Evolutionary conservation across 352 stramenopile species (phyloP).

Genomic region (Phytophthora meadii): DNA sequence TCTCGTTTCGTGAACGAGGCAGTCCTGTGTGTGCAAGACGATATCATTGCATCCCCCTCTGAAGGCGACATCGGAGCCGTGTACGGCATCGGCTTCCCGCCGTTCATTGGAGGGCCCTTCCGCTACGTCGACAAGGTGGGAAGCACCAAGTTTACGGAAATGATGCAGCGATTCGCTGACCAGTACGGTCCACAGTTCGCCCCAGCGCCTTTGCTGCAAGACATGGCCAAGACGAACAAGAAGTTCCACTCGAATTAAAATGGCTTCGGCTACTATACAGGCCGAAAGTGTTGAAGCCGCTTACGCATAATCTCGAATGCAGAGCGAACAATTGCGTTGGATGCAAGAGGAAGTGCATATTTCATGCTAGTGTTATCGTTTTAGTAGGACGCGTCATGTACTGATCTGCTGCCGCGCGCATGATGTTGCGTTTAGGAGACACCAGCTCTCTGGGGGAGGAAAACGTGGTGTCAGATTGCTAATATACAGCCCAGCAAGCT

Average conservation of each 20-base stretch:
- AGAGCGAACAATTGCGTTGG: conserved; percentile 25
- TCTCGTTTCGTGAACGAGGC: conserved; percentile 98
- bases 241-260: conserved; percentile 95
- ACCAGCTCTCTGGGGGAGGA: conserved; percentile 19
- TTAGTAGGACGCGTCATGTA: not conserved
- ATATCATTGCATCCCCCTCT: conserved; percentile 96
- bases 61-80: conserved; percentile 99
- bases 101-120: conserved; percentile 98
- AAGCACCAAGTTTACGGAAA: conserved; percentile 94
- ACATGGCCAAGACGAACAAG: conserved; percentile 97
- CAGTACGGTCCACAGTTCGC: conserved; percentile 97
- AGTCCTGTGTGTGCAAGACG: conserved; percentile 96
- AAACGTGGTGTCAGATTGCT: not conserved
- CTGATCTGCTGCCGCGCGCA: no score
- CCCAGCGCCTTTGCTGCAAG: conserved; percentile 95
- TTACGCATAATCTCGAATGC: conserved; percentile 17
- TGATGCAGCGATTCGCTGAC: conserved; percentile 96
- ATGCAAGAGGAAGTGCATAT: conserved; percentile 35
- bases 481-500: not conserved
- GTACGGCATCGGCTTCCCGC: conserved; percentile 98
- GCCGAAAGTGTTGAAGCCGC: conserved; percentile 8
- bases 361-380: conserved; percentile 12
- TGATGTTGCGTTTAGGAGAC: conserved; percentile 6
- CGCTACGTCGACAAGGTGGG: conserved; percentile 95
- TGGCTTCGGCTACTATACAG: conserved; percentile 19